A percentile compares a stretch with the other conserved stretches of the same genome.
phyloP scores from a whole-genome alignment of 257 asterid species.

The Coffea canephora region DNA sequence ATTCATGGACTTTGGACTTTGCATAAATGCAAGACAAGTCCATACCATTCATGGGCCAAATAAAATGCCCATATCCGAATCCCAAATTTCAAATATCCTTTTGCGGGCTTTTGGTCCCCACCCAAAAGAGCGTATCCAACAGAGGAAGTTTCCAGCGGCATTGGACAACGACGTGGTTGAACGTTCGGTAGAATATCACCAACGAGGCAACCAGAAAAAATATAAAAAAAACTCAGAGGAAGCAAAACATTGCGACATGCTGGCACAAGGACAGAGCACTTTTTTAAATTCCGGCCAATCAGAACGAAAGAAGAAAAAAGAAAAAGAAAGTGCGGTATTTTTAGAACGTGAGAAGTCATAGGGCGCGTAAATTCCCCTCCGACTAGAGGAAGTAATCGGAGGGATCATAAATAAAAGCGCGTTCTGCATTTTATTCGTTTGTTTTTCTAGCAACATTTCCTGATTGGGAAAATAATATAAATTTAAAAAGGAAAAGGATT shows the following conservation, averaged over 20 bases:
- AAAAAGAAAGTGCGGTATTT: background rate
- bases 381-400: constrained; percentile 13
- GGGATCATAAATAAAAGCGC: constrained; percentile 3
- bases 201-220: background rate
- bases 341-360: background rate
- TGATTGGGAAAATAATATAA: too few relatives aligned
- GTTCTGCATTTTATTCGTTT: background rate
- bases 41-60: background rate
- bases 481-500: too few relatives aligned
- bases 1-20: background rate
- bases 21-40: background rate
- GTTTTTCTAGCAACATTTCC: too few relatives aligned
- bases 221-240: too few relatives aligned
- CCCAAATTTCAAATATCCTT: too few relatives aligned
- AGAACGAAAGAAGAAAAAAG: too few relatives aligned
- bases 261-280: background rate
- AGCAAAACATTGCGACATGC: background rate
- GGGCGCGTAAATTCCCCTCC: constrained; percentile 7
- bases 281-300: background rate
- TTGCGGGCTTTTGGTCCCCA: too few relatives aligned
- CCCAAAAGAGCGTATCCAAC: background rate
- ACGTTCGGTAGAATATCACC: background rate
- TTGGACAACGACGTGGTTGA: background rate
- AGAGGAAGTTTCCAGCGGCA: background rate
- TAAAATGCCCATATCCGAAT: too few relatives aligned